These are phyloP conservation scores for Berkeleyomyces rouxiae DNA, from an alignment of 2,329 filamentous ascomycete genomes.

Conservation along the genomic window DNA sequence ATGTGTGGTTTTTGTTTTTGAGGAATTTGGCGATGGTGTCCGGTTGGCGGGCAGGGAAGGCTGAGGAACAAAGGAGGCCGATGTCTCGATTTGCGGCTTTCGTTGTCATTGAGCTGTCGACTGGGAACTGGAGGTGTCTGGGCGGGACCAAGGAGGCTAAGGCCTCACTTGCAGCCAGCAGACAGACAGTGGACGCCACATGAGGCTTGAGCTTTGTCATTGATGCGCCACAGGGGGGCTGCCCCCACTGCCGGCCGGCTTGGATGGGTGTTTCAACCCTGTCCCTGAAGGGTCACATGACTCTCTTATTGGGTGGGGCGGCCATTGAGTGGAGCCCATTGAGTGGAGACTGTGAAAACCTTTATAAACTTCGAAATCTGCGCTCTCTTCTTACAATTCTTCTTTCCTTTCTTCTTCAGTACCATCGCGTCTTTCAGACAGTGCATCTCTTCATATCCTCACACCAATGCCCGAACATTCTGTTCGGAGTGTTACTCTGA, in stretches of 20 bases:
- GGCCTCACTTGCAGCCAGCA: not conserved
- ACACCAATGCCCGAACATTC: slow-evolving; percentile 48
- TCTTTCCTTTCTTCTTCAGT: slow-evolving; percentile 27
- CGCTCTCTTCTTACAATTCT: slow-evolving; percentile 11
- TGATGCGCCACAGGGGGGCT: not conserved
- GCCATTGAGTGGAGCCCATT: too few species aligned
- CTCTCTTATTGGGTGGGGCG: not conserved
- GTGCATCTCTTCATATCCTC: slow-evolving; percentile 55
- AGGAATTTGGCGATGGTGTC: slow-evolving; percentile 9
- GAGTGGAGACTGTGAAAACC: slow-evolving; percentile 5
- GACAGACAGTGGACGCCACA: not conserved
- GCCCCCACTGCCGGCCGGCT: slow-evolving; percentile 11
- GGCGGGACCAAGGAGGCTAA: not conserved
- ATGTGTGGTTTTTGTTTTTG: not conserved
- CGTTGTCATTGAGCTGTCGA: not conserved
- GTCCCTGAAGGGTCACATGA: slow-evolving; percentile 1
- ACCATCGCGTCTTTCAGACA: slow-evolving; percentile 70
- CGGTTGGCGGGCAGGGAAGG: slow-evolving; percentile 9
- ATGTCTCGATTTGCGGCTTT: slow-evolving; percentile 1
- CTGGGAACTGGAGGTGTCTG: not conserved
- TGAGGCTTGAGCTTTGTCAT: not conserved
- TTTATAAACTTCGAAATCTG: slow-evolving; percentile 14
- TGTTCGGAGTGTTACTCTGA: slow-evolving; percentile 41
- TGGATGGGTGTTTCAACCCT: too few species aligned
- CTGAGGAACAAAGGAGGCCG: slow-evolving; percentile 1